Conservation (phyloP, 1,284 basidiomycete species). For the Grifola frondosa region DNA sequence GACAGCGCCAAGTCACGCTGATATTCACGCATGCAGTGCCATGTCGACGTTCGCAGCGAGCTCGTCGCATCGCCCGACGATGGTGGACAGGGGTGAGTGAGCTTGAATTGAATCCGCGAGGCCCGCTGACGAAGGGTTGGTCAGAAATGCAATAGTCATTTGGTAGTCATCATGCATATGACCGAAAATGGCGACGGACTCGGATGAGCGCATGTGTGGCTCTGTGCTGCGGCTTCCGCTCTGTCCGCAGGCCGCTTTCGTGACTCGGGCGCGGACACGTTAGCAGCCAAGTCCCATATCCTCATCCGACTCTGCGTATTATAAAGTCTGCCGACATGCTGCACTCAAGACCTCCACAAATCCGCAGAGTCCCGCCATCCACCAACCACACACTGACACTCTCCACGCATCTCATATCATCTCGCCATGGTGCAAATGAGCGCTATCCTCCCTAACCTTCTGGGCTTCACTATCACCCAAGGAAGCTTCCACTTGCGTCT, state of each 20-base stretch:
- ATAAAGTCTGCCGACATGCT: slow-evolving; percentile 9
- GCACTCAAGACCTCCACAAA: neutral
- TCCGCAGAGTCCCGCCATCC: neutral
- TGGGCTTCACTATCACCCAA: slow-evolving; percentile 21
- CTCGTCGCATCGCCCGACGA: too few species aligned
- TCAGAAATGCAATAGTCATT: slow-evolving; percentile 11
- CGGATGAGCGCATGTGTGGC: slow-evolving; percentile 2
- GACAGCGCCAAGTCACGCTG: too few species aligned
- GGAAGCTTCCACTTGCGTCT: slow-evolving; percentile 34
- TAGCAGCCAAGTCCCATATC: too few species aligned
- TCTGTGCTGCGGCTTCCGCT: slow-evolving; percentile 9
- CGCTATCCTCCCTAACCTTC: slow-evolving; percentile 28
- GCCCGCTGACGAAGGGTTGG: too few species aligned
- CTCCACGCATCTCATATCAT: neutral
- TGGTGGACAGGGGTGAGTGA: too few species aligned
- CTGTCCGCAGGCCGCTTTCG: slow-evolving; percentile 5
- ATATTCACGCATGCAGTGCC: too few species aligned
- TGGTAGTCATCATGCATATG: too few species aligned
- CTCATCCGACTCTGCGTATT: slow-evolving; percentile 7
- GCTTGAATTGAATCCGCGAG: too few species aligned
- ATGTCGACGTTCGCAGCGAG: too few species aligned
- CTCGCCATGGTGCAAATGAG: slow-evolving; percentile 25
- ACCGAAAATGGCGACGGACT: slow-evolving; percentile 4
- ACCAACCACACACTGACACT: neutral
- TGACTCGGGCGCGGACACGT: too few species aligned